phyloP scores from a whole-genome alignment of 495 filamentous ascomycete genomes.

The Glonium stellatum region DNA sequence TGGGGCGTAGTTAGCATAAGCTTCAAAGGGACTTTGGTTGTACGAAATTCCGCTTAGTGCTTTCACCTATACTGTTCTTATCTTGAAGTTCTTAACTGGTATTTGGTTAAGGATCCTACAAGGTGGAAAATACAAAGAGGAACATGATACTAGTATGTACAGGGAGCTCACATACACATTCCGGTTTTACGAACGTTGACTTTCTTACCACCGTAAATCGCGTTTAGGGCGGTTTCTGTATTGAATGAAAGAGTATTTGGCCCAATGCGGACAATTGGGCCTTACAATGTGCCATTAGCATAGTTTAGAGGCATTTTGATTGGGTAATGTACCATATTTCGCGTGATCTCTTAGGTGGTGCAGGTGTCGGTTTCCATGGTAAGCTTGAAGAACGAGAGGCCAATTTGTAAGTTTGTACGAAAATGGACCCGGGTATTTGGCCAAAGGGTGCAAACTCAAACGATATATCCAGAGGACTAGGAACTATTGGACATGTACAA shows the following conservation, averaged over 20 bases:
- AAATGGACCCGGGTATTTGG: constrained; percentile 24
- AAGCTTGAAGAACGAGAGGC: constrained; percentile 18
- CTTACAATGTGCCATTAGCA: neutral
- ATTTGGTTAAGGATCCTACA: too few relatives aligned
- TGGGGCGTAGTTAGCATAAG: too few relatives aligned
- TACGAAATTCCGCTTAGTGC: too few relatives aligned
- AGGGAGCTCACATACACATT: too few relatives aligned
- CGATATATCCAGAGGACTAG: constrained; percentile 19
- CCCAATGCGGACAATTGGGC: constrained; percentile 28
- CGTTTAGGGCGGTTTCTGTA: constrained; percentile 22
- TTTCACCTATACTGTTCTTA: too few relatives aligned
- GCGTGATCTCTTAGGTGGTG: constrained; percentile 20
- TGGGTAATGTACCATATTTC: constrained; percentile 34
- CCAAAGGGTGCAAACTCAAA: constrained; percentile 18
- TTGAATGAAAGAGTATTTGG: constrained; percentile 31
- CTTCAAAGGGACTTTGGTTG: too few relatives aligned
- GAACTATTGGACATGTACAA: too few relatives aligned
- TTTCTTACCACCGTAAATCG: constrained; percentile 37
- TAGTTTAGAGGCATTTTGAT: neutral
- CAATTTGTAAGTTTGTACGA: constrained; percentile 21
- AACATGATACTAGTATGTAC: too few relatives aligned
- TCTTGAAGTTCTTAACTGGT: too few relatives aligned
- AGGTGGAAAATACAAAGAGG: too few relatives aligned
- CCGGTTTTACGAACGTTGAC: constrained; percentile 30
- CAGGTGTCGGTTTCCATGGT: constrained; percentile 20